Conservation (phyloP, 2,329 filamentous ascomycete species). For the Clonostachys rosea region DNA sequence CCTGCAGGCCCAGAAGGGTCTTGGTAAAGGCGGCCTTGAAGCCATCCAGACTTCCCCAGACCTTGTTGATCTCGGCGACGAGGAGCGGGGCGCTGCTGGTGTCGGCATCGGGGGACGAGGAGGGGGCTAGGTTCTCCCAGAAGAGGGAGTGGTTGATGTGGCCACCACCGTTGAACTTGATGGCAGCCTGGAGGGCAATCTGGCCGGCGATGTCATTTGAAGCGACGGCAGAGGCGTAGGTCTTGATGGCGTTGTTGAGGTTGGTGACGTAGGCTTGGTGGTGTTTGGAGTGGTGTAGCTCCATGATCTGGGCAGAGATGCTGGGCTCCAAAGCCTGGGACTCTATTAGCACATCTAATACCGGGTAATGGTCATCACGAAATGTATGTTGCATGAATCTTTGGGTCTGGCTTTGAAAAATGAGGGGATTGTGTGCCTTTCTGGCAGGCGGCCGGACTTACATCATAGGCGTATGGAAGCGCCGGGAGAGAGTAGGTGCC, state of each 20-base stretch:
- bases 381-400: too few species aligned
- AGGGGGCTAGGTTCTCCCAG: constrained; percentile 76
- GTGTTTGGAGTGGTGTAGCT: constrained; percentile 75
- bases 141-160: constrained; percentile 93
- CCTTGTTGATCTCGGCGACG: constrained; percentile 52
- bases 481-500: constrained; percentile 55
- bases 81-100: constrained; percentile 53
- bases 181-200: constrained; percentile 61
- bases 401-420: too few species aligned
- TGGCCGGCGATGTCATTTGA: constrained; percentile 58
- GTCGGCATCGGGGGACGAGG: constrained; percentile 51
- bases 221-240: constrained; percentile 51
- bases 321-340: constrained; percentile 65
- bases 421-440: neutral
- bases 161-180: constrained; percentile 87
- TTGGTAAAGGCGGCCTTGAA: constrained; percentile 65
- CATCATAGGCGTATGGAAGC: constrained; percentile 67
- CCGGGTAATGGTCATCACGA: too few species aligned
- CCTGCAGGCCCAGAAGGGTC: constrained; percentile 67
- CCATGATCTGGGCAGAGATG: constrained; percentile 77
- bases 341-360: too few species aligned
- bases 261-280: constrained; percentile 76
- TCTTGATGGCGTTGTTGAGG: constrained; percentile 62
- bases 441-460: constrained; percentile 28
- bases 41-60: constrained; percentile 63